Evolutionary conservation across 2,329 filamentous ascomycete genomes (phyloP), one percentile per base, ranked within the genome.

Genomic region (Colletotrichum tropicicola): DNA sequence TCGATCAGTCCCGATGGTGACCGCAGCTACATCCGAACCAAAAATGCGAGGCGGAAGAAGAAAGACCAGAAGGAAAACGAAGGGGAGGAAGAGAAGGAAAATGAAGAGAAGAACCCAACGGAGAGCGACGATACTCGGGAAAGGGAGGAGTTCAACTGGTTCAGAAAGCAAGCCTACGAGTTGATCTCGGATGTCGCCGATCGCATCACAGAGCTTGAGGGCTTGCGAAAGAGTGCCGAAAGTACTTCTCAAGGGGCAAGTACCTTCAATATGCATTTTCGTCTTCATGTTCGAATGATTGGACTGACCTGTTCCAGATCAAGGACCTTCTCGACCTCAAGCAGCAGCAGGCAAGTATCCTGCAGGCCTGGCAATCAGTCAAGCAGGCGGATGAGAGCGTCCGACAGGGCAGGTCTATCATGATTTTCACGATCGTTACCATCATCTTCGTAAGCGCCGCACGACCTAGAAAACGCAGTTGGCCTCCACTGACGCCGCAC

Each of bases 401-500:
- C 6, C 75, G 73, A 8, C 81, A 84, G 63, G 79, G 80, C 1
- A 73, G 76, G 0, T 76, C 80, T 1, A 79, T 84, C 53, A 80
- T 84, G 75, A 71, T 80, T 2, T 83, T 84, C 58, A 83, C 82
- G 0, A 66, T 83, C 2, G 78, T 83, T 1, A 83, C 81, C 0
- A 82, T 83, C 41, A 68, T 83, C 25, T 83, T 84, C 56, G 80
- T 82, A 67, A 70, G 79, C 68, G 0, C 10, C n/a, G 45, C 5
- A 19, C 5, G 2, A 19, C 9, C 7, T 23, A n/a, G n/a, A n/a
- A n/a, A n/a, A n/a, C n/a, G n/a, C 5, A 3, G 15, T 30, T n/a
- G 39, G 10, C n/a, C 39, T 15, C 6, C 21, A 25, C 37, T 53
- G 17, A 45, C n/a, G 8, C 3, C 1, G 3, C 4, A 28, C 76